Evolutionary conservation across 768 basidiomycete species (phyloP).

Genomic region (Pulveroboletus sp.): DNA sequence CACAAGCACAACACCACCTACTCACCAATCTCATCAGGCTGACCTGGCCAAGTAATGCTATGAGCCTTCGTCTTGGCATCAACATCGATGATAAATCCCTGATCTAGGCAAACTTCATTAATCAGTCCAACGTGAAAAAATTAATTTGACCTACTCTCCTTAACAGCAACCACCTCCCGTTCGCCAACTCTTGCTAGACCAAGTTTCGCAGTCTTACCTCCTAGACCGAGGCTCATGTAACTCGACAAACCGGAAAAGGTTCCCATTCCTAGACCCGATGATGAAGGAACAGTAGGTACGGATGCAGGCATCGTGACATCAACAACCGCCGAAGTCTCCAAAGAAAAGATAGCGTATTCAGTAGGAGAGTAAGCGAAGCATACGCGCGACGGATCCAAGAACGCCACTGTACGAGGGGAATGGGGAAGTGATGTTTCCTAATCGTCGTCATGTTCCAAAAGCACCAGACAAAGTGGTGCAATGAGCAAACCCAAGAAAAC

Average conservation of each 20-base stretch:
- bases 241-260: slow-evolving; percentile 73
- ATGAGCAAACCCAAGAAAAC: background rate
- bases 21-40: slow-evolving; percentile 78
- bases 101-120: slow-evolving; percentile 41
- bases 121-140: background rate
- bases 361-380: slow-evolving; percentile 82
- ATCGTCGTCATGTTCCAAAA: background rate
- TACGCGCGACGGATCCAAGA: slow-evolving; percentile 57
- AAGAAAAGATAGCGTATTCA: slow-evolving; percentile 61
- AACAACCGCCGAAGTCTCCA: slow-evolving; percentile 53
- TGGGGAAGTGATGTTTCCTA: slow-evolving; percentile 86
- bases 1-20: slow-evolving; percentile 24
- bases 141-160: slow-evolving; percentile 63
- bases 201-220: slow-evolving; percentile 65
- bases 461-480: background rate
- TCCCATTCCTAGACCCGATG: slow-evolving; percentile 48
- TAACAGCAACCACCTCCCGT: slow-evolving; percentile 66
- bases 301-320: slow-evolving; percentile 50
- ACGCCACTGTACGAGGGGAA: slow-evolving; percentile 82
- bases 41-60: slow-evolving; percentile 70
- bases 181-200: slow-evolving; percentile 53
- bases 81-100: slow-evolving; percentile 61
- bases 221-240: slow-evolving; percentile 83
- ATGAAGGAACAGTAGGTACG: slow-evolving; percentile 32
- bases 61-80: slow-evolving; percentile 53